phyloP scores from a whole-genome alignment of 305 asterid genomes.

The Fraxinus xanthoxyloides region DNA sequence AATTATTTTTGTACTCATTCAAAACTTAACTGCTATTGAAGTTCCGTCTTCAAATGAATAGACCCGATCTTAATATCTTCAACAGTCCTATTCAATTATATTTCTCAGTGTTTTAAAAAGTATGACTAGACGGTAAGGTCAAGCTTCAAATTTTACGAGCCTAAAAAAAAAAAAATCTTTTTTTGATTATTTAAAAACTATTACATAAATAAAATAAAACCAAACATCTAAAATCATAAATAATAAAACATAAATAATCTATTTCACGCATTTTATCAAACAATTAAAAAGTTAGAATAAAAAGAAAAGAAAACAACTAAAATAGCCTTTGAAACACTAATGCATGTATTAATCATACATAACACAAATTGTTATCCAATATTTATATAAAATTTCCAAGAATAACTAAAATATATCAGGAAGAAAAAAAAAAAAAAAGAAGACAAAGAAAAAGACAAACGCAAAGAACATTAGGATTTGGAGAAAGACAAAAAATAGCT shows the following conservation, averaged over 20 bases:
- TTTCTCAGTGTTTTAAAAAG: background rate
- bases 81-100: background rate
- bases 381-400: too few relatives aligned
- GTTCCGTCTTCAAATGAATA: background rate
- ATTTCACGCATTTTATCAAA: background rate
- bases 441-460: too few relatives aligned
- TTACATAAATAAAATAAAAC: background rate
- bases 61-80: background rate
- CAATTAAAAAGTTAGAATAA: background rate
- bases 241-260: background rate
- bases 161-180: too few relatives aligned
- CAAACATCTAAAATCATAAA: background rate
- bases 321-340: background rate
- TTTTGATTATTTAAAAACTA: background rate
- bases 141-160: background rate
- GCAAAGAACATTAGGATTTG: too few relatives aligned
- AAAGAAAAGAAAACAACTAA: background rate
- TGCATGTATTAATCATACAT: background rate
- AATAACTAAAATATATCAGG: too few relatives aligned
- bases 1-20: too few relatives aligned
- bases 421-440: too few relatives aligned
- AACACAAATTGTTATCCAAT: too few relatives aligned
- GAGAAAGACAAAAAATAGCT: too few relatives aligned
- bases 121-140: too few relatives aligned
- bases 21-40: too few relatives aligned